Evolutionary conservation across 2,329 filamentous ascomycete species (phyloP), one percentile per base, ranked within the genome.

Genomic region (Fusarium newnesense): DNA sequence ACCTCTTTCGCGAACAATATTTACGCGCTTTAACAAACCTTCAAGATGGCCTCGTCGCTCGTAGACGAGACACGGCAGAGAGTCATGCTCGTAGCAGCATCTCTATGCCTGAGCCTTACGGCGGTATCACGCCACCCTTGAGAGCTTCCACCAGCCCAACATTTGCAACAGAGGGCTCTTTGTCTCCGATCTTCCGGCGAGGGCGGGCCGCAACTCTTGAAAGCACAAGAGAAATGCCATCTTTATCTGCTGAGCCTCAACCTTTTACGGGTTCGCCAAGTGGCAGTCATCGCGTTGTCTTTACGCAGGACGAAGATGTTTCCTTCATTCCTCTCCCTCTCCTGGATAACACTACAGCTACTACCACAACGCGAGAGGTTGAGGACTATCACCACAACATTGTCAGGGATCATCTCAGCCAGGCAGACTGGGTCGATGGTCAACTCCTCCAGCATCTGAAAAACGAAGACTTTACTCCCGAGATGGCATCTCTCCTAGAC

Each of bases 371-470:
- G 16, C 67, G 63, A 32, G 54, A 65, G 12, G 68, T 70, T 18
- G 70, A 71, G 28, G 76, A 75, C 24, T 72, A 78, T 42, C 37
- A 63, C 2, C 58, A 59, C 32, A 64, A 75, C 47, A 53, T 73
- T 40, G 61, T 75, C 57, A 60, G 72, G 16, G 60, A 61, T 11
- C 64, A 61, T 30, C 73, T 80, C 13, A 64, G 68, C 8, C 73
- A 60, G 3, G 72, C 77, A 72, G 59, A 71, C 50, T 83, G 87
- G 54, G 79, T 81, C 3, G 84, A 87, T 70, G 79, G 80, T 11
- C 77, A 81, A 37, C 80, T 88, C 11, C 81, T 87, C 15, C 78
- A 80, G 24, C 83, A 84, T 61, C 76, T 85, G 16, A 76, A 84
- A 32, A 79, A 81, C 16, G 77, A 83, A 30, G 80, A 86, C 6